Base-by-base conservation (phyloP, 139 green algal genomes). In the Pedinophyceae sp. region DNA sequence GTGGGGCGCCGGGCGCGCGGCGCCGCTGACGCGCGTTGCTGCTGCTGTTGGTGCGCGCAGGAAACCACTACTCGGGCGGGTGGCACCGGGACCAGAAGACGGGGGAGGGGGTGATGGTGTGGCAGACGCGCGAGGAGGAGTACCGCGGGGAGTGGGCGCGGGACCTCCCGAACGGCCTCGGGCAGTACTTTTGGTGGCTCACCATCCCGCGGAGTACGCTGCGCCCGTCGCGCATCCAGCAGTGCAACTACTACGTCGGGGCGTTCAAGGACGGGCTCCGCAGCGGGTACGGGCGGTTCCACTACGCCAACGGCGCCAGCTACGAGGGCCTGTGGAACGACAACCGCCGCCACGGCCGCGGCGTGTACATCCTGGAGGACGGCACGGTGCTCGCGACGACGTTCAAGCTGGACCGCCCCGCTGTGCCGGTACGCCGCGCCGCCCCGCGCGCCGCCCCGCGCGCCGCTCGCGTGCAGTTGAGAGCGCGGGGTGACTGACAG, bases 231-330 rank as follows among this genome's bases (percentile, higher is more conserved):
- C 34, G 13, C 10, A 13, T 43, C 10, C 34, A 43, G 34, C 34
- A 43, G 34, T 43, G 34, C 34, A 43, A 43, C 13, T 13, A 13
- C 13, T 50, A 50, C 20, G 13, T 50, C 13, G 45, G 45, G 45
- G 19, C 15, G 13, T 50, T 50, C 45, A 25, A 6, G 13, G 13
- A 20, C 13, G 45, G 45, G 13, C 45, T 15, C 71, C 73, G 26
- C 72, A 81, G 34, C 73, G 77, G 28, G 48, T 69, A 28, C 57
- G 34, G 34, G 7, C 34, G 34, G 13, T 43, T 85, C 48, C 67
- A 71, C 60, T 81, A 81, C 54, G 69, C 74, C 38, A 85, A 58
- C 15, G 77, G 77, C 5, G 66, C 72, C 0, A 53, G 57, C 46
- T 79, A 76, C 50, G 67, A 79, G 58, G 71, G 67, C 2, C 49